phyloP scores from a whole-genome alignment of 148 eudicot genomes.

The Chenopodium suecicum region DNA sequence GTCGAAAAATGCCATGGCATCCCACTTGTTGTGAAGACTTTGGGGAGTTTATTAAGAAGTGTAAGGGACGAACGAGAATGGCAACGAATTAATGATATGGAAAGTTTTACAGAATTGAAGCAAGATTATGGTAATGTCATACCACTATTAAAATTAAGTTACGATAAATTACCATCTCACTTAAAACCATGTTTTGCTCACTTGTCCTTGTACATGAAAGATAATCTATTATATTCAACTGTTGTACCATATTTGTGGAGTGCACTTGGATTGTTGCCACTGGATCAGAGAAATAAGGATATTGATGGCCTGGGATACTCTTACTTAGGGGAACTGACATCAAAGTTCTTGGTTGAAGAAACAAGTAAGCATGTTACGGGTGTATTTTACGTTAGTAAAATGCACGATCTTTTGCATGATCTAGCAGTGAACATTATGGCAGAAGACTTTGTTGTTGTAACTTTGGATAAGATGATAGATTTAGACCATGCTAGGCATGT shows the following conservation, averaged over 20 bases:
- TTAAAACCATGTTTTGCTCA: too few species aligned
- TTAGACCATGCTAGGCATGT: slow-evolving; percentile 31
- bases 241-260: too few species aligned
- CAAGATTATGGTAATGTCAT: not conserved
- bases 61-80: slow-evolving; percentile 28
- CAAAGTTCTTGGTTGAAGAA: slow-evolving; percentile 42
- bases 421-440: slow-evolving; percentile 38
- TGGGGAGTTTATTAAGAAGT: slow-evolving; percentile 25
- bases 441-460: slow-evolving; percentile 32
- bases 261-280: slow-evolving; percentile 21
- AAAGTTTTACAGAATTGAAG: slow-evolving; percentile 11
- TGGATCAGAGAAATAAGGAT: not conserved
- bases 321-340: slow-evolving; percentile 17
- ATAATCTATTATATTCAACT: not conserved
- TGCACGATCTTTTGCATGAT: slow-evolving; percentile 50
- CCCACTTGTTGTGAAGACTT: slow-evolving; percentile 37
- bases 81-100: slow-evolving; percentile 11
- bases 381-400: too few species aligned
- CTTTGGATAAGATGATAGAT: slow-evolving; percentile 6
- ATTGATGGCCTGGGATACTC: not conserved
- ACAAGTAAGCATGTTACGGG: too few species aligned
- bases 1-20: slow-evolving; percentile 38
- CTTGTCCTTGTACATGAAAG: not conserved
- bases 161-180: too few species aligned
- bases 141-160: too few species aligned